These are phyloP conservation scores for Bertia moriformis DNA, from an alignment of 2,329 filamentous ascomycete species.

Conservation along the genomic window DNA sequence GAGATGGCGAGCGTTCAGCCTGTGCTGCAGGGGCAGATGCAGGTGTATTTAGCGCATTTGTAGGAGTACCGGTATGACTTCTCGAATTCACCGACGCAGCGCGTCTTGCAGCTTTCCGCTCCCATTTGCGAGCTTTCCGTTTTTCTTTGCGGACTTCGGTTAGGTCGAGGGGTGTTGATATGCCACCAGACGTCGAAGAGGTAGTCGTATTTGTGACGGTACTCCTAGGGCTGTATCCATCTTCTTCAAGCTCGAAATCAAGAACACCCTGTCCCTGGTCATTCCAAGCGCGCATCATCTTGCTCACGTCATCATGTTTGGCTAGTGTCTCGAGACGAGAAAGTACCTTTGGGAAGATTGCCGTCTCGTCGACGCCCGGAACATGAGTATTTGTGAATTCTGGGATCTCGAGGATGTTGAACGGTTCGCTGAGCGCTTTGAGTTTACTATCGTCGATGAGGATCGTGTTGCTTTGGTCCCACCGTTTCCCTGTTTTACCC, in stretches of 20 bases:
- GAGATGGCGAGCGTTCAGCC: not conserved
- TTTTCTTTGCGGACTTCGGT: not conserved
- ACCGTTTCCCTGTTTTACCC: constrained; percentile 11
- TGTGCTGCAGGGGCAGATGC: not conserved
- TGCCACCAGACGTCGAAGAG: not conserved
- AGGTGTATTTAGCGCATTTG: not conserved
- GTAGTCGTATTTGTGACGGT: no score
- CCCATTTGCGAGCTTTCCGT: not conserved
- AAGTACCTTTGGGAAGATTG: not conserved
- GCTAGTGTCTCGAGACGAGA: not conserved
- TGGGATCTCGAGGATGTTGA: constrained; percentile 43
- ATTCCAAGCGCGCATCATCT: not conserved
- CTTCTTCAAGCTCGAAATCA: not conserved
- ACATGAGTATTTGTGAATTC: constrained; percentile 30
- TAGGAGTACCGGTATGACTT: no score
- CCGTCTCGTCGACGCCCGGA: not conserved
- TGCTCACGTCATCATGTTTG: not conserved
- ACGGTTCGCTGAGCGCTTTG: constrained; percentile 48
- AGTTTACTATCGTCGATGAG: constrained; percentile 44
- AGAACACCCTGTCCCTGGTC: not conserved
- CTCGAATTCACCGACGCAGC: no score
- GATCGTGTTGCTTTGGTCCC: constrained; percentile 46
- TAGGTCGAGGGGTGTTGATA: not conserved
- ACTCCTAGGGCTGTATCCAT: no score
- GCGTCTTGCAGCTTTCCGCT: not conserved